A percentile compares a stretch with the other conserved stretches of the same genome.
phyloP scores from a whole-genome alignment of 176 grass and related monocot species.

The Hyparrhenia diplandra region DNA sequence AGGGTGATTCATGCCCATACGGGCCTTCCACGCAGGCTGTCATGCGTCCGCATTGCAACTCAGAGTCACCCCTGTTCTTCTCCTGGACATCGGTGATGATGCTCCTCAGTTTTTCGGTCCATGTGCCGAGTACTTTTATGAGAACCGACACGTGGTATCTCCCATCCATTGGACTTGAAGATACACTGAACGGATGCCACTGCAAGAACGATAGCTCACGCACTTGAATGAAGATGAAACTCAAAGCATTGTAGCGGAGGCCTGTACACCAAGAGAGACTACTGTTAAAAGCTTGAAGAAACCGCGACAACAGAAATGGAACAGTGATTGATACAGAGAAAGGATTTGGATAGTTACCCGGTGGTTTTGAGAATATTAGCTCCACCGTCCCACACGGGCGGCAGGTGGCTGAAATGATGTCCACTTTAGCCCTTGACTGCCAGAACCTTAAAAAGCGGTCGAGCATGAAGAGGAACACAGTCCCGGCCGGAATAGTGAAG shows the following conservation, averaged over 20 bases:
- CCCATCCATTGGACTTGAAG: slow-evolving; percentile 92
- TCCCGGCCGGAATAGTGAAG: slow-evolving; percentile 71
- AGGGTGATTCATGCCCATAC: slow-evolving; percentile 90
- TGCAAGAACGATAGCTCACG: slow-evolving; percentile 78
- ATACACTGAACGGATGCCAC: slow-evolving; percentile 98
- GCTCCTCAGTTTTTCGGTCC: slow-evolving; percentile 69
- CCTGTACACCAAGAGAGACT: slow-evolving; percentile 36
- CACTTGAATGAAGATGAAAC: slow-evolving; percentile 94
- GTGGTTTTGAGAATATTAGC: slow-evolving; percentile 78
- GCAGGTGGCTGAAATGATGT: slow-evolving; percentile 67
- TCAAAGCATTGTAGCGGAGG: slow-evolving; percentile 85
- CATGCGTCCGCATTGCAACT: slow-evolving; percentile 34
- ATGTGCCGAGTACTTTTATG: slow-evolving; percentile 89
- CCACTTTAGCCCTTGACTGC: slow-evolving; percentile 80
- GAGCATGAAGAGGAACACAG: slow-evolving; percentile 85
- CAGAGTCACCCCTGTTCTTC: slow-evolving; percentile 24
- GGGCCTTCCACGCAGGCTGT: slow-evolving; percentile 89
- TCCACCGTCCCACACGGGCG: slow-evolving; percentile 85
- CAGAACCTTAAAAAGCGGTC: slow-evolving; percentile 91
- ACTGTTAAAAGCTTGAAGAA: neutral
- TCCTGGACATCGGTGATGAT: slow-evolving; percentile 54
- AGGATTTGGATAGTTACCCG: slow-evolving; percentile 47
- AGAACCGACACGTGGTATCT: slow-evolving; percentile 83
- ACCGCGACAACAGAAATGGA: neutral
- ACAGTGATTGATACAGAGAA: neutral